phyloP scores from a whole-genome alignment of 805 yeast species.

The Candida dendrica region DNA sequence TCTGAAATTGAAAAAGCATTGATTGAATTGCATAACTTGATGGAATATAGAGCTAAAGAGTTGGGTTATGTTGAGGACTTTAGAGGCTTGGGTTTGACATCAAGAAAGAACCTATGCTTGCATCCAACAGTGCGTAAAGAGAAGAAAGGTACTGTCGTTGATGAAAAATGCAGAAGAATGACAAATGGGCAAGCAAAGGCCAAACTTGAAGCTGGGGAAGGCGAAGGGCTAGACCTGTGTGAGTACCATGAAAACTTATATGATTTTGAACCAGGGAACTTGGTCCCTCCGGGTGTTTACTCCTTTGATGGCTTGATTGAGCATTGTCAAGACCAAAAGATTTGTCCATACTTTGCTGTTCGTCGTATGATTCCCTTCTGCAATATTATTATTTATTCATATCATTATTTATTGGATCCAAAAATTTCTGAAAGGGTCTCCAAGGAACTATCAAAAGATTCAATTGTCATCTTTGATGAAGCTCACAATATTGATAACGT shows the following conservation, averaged over 20 bases:
- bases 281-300: slow-evolving; percentile 88
- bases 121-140: slow-evolving; percentile 86
- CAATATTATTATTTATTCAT: slow-evolving; percentile 90
- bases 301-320: slow-evolving; percentile 80
- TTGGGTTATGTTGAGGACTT: slow-evolving; percentile 86
- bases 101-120: slow-evolving; percentile 89
- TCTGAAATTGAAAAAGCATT: slow-evolving; percentile 97
- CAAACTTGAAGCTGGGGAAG: slow-evolving; percentile 49
- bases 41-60: slow-evolving; percentile 80
- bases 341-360: slow-evolving; percentile 95
- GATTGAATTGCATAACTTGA: slow-evolving; percentile 79
- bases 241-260: slow-evolving; percentile 87
- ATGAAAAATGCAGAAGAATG: slow-evolving; percentile 91
- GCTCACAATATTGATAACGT: slow-evolving; percentile 99
- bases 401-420: slow-evolving; percentile 93
- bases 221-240: slow-evolving; percentile 57
- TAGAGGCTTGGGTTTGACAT: slow-evolving; percentile 87
- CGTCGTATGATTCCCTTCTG: slow-evolving; percentile 96
- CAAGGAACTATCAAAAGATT: slow-evolving; percentile 81
- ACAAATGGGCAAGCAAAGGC: slow-evolving; percentile 85
- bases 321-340: slow-evolving; percentile 70
- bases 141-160: slow-evolving; percentile 86
- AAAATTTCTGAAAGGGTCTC: slow-evolving; percentile 96
- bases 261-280: slow-evolving; percentile 79
- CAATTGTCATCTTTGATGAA: slow-evolving; percentile 94